Conservation (phyloP, 2,329 filamentous ascomycete genomes). For the Botryotinia calthae region DNA sequence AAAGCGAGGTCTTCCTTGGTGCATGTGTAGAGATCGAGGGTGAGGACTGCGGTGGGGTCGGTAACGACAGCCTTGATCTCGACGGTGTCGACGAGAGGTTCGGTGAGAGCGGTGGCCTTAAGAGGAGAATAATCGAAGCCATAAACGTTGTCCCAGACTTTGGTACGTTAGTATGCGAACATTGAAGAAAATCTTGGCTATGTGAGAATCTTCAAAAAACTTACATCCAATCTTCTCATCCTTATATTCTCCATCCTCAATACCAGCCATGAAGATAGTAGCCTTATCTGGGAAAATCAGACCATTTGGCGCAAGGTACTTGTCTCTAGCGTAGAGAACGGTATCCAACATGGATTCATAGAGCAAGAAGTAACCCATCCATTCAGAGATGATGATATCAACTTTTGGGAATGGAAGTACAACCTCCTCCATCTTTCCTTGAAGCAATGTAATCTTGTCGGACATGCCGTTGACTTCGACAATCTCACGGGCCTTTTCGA, state of each 20-base stretch:
- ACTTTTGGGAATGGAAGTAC: conserved; percentile 90
- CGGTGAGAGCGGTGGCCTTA: conserved; percentile 88
- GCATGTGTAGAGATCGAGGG: conserved; percentile 91
- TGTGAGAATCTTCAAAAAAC: conserved; percentile 40
- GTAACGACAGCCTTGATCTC: conserved; percentile 97
- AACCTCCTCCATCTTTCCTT: conserved; percentile 99
- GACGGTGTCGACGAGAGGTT: conserved; percentile 96
- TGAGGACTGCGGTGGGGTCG: conserved; percentile 80
- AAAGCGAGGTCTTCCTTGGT: conserved; percentile 81
- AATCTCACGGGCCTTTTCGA: conserved; percentile 96
- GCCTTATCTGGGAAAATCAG: conserved; percentile 99
- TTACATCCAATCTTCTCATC: conserved; percentile 99
- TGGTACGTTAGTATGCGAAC: background rate
- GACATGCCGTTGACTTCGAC: conserved; percentile 87
- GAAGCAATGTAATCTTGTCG: conserved; percentile 94
- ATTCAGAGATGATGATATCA: conserved; percentile 99
- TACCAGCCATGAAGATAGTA: conserved; percentile 93
- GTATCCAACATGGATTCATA: conserved; percentile 99
- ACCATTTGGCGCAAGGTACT: conserved; percentile 80
- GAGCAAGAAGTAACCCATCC: conserved; percentile 99
- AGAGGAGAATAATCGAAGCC: conserved; percentile 95
- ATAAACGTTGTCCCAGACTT: conserved; percentile 99
- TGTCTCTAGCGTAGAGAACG: conserved; percentile 92
- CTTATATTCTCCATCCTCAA: conserved; percentile 99
- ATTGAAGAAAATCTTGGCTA: background rate